phyloP scores from a whole-genome alignment of 225 moss, liverwort and hornwort species.

The Ulota crispa region DNA sequence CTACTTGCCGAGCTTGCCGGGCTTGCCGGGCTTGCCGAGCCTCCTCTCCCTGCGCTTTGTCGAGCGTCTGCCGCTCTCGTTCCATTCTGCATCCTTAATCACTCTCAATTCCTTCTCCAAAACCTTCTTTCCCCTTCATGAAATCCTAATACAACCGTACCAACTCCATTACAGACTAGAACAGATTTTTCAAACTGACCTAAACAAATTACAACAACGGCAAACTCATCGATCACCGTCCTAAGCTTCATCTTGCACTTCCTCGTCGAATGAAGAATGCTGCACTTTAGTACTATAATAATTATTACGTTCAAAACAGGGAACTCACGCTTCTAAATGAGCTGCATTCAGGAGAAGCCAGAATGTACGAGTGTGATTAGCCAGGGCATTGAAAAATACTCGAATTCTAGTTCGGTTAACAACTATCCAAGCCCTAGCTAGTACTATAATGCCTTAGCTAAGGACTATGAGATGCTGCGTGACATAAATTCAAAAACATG shows the following conservation, averaged over 20 bases:
- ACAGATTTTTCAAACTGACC: conserved; percentile 9
- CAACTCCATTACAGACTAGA: not conserved
- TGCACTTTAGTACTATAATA: not conserved
- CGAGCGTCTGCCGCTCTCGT: conserved; percentile 11
- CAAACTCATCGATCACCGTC: not conserved
- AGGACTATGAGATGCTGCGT: not conserved
- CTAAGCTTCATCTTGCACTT: conserved; percentile 7
- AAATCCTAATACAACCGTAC: not conserved
- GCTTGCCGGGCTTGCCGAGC: conserved; percentile 25
- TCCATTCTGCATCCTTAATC: conserved; percentile 27
- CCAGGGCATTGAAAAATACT: not conserved
- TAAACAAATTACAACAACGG: not conserved
- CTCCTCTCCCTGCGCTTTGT: conserved; percentile 26
- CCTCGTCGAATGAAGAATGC: not conserved
- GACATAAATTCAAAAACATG: not conserved
- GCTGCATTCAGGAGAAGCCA: not conserved
- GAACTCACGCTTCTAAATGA: not conserved
- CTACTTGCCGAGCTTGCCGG: conserved; percentile 21
- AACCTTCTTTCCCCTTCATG: not conserved
- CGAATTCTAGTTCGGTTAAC: not conserved
- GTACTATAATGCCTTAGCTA: not conserved
- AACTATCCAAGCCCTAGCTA: not conserved
- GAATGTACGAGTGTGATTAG: not conserved
- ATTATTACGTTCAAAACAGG: not conserved
- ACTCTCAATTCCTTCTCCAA: conserved; percentile 4